Evolutionary conservation across 177 flowering plant species (phyloP).

Genomic region (Vitis hybrid): DNA sequence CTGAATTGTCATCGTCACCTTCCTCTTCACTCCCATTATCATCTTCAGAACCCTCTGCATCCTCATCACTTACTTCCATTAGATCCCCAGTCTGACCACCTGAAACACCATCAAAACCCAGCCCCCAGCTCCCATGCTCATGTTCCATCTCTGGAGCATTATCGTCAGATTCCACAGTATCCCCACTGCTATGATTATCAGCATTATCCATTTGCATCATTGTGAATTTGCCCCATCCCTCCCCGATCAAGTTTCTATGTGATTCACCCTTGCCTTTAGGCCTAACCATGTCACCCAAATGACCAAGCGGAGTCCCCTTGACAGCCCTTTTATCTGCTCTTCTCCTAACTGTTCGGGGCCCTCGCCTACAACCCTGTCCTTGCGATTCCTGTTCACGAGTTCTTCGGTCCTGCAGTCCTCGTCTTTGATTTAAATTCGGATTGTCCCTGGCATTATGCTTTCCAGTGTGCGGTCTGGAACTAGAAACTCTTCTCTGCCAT

Average conservation of each 20-base stretch:
- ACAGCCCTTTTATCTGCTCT: constrained; percentile 36
- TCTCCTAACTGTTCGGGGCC: constrained; percentile 61
- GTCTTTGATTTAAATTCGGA: constrained; percentile 25
- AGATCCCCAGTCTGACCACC: constrained; percentile 16
- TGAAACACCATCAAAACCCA: constrained; percentile 13
- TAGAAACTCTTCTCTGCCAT: constrained; percentile 34
- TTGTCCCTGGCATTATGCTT: constrained; percentile 25
- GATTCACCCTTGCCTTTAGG: constrained; percentile 21
- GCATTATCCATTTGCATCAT: constrained; percentile 28
- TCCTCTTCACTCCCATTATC: constrained; percentile 18
- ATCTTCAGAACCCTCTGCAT: constrained; percentile 29
- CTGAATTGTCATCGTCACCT: constrained; percentile 29
- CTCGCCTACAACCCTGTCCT: constrained; percentile 48
- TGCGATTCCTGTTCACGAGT: neutral
- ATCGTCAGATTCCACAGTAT: constrained; percentile 34
- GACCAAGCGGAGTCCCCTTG: constrained; percentile 14
- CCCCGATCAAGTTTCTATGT: constrained; percentile 28
- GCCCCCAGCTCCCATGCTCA: constrained; percentile 31
- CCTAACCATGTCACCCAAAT: neutral
- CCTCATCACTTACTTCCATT: constrained; percentile 34
- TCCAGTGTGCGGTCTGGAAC: constrained; percentile 26
- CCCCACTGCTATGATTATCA: constrained; percentile 43
- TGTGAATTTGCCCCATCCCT: constrained; percentile 38
- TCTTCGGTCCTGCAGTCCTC: constrained; percentile 19
- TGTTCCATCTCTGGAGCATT: constrained; percentile 23